These are phyloP conservation scores for Arctium minus DNA, from an alignment of 129 eudicot species.

Conservation along the genomic window DNA sequence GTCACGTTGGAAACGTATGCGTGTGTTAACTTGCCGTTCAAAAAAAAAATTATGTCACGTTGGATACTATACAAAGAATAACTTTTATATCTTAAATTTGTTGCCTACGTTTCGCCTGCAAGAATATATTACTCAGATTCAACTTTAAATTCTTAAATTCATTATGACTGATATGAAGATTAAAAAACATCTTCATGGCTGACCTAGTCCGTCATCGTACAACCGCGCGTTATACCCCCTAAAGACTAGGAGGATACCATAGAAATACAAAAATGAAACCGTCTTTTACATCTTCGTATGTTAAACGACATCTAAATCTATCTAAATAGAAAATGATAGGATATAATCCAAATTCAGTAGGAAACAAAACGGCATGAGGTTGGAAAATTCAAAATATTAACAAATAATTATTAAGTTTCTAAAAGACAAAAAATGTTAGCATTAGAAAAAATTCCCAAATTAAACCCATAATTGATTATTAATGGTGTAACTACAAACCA, in stretches of 20 bases:
- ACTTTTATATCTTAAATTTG: not conserved
- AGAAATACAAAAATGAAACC: slow-evolving; percentile 4
- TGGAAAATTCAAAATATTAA: slow-evolving; percentile 17
- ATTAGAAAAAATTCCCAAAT: slow-evolving; percentile 13
- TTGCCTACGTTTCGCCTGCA: not conserved
- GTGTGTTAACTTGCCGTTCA: too few relatives aligned
- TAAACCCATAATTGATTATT: not conserved
- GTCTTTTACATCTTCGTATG: not conserved
- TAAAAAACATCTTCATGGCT: not conserved
- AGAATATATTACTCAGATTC: not conserved
- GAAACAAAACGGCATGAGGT: slow-evolving; percentile 38
- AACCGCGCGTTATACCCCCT: not conserved
- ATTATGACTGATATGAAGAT: not conserved
- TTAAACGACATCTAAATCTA: slow-evolving; percentile 1
- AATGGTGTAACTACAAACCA: slow-evolving; percentile 17
- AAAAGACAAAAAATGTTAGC: slow-evolving; percentile 19
- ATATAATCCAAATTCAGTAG: slow-evolving; percentile 29
- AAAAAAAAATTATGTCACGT: too few relatives aligned
- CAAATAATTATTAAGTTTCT: not conserved
- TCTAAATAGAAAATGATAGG: slow-evolving; percentile 19
- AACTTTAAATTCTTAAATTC: not conserved
- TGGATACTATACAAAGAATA: not conserved
- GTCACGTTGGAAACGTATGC: not conserved
- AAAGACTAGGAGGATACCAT: not conserved
- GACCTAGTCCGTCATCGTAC: not conserved